Evolutionary conservation across 257 asterid species (phyloP).

Genomic region (Scutellaria minor): DNA sequence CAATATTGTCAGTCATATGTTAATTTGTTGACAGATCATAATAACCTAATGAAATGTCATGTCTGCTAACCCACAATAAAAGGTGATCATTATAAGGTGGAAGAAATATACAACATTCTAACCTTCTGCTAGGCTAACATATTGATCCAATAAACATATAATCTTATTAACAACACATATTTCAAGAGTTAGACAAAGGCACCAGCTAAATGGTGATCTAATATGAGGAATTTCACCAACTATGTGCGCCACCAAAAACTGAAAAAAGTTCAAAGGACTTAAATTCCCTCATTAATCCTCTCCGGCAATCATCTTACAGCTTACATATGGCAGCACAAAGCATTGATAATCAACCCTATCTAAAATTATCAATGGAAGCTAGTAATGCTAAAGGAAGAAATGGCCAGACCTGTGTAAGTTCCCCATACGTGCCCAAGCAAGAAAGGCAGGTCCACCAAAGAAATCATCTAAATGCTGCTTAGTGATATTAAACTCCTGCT

Average conservation of each 20-base stretch:
- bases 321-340: neutral
- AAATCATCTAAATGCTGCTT: constrained; percentile 66
- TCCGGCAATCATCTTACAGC: constrained; percentile 16
- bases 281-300: neutral
- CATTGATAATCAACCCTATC: neutral
- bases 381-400: constrained; percentile 26
- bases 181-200: neutral
- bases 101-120: neutral
- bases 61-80: neutral
- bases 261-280: neutral
- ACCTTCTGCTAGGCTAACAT: neutral
- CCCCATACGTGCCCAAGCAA: constrained; percentile 99
- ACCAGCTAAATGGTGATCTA: neutral
- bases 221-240: constrained; percentile 1
- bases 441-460: constrained; percentile 99
- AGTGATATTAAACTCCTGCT: constrained; percentile 76
- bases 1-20: neutral
- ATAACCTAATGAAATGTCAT: too few species aligned
- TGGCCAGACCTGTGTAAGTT: constrained; percentile 78
- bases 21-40: neutral
- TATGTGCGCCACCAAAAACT: neutral
- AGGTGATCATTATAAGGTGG: constrained; percentile 1
- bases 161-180: constrained; percentile 12
- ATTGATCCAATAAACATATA: neutral
- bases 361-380: neutral